phyloP scores from a whole-genome alignment of 1,139 yeast species.

The Pichia sp. region DNA sequence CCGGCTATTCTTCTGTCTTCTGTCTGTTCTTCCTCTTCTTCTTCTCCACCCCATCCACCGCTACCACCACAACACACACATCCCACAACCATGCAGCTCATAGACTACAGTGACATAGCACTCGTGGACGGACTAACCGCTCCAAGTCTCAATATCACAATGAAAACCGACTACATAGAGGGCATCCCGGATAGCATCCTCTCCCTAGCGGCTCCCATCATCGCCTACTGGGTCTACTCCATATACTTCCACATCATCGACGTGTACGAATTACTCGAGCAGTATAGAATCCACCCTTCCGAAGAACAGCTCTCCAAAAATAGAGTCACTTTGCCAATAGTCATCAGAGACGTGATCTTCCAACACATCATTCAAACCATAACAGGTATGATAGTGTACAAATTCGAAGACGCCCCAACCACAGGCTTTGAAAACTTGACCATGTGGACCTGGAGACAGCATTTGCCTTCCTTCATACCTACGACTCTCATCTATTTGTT shows the following conservation, averaged over 20 bases:
- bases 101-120: slow-evolving; percentile 22
- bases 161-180: slow-evolving; percentile 43
- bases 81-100: slow-evolving; percentile 9
- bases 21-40: not conserved
- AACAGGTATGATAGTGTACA: slow-evolving; percentile 56
- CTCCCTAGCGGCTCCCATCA: slow-evolving; percentile 72
- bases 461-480: slow-evolving; percentile 48
- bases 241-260: slow-evolving; percentile 74
- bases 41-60: too few relatives aligned
- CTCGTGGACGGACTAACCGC: slow-evolving; percentile 18
- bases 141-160: slow-evolving; percentile 19
- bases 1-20: too few relatives aligned
- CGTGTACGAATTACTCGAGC: slow-evolving; percentile 68
- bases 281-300: slow-evolving; percentile 87
- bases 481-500: slow-evolving; percentile 43
- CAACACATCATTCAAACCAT: slow-evolving; percentile 84
- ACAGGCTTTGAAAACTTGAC: slow-evolving; percentile 73
- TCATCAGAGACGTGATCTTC: slow-evolving; percentile 72
- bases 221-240: slow-evolving; percentile 82
- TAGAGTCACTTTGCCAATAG: slow-evolving; percentile 67
- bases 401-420: slow-evolving; percentile 58
- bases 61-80: too few relatives aligned
- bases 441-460: slow-evolving; percentile 64
- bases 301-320: slow-evolving; percentile 78
- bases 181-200: slow-evolving; percentile 73